Base-by-base conservation (phyloP, 2,329 filamentous ascomycete genomes). In the Myriosclerotinia scirpicola region DNA sequence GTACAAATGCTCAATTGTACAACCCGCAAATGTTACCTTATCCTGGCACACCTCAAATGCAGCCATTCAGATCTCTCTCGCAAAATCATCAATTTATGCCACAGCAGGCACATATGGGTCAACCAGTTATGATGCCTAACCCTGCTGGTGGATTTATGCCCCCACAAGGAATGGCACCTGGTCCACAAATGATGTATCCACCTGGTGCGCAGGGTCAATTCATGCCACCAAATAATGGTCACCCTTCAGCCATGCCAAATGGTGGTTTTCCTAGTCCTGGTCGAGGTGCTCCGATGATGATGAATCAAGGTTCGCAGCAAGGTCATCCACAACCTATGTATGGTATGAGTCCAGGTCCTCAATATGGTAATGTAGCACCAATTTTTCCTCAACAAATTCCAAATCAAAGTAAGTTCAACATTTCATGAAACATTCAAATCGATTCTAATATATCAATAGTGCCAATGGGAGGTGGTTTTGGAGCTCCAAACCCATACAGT, bases 231-330 rank as follows among this genome's bases (percentile, higher is more conserved):
- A 80, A 79, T 36, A 80, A 80, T 52, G 83, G 82, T 2, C 83
- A 83, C 22, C 85, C 84, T 38, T 85, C 87, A 71, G 78, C 80
- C 11, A 84, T 87, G 65, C 90, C 86, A 54, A 83, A 86, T 9
- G 90, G 89, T 72, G 92, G 92, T 20, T 97, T 91, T 75, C 91
- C 92, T n/a, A 97, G 94, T 76, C 94, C 94, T 0, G 88, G 92
- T 66, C 87, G 93, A 58, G 77, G 82, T 26, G 92, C 95, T 15
- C 89, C 92, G 2, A 92, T 96, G 88, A 98, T 98, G 94, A 91
- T 89, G 74, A 93, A 93, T 71, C 92, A 97, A 79, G 92, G 92
- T 65, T 97, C 93, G 38, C 94, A 97, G 75, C 93, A 96, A 77
- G 93, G 93, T 52, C 92, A 96, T 76, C 82, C 82, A 66, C 82